phyloP scores from a whole-genome alignment of 306 rosid species.

The Acacia confusa region DNA sequence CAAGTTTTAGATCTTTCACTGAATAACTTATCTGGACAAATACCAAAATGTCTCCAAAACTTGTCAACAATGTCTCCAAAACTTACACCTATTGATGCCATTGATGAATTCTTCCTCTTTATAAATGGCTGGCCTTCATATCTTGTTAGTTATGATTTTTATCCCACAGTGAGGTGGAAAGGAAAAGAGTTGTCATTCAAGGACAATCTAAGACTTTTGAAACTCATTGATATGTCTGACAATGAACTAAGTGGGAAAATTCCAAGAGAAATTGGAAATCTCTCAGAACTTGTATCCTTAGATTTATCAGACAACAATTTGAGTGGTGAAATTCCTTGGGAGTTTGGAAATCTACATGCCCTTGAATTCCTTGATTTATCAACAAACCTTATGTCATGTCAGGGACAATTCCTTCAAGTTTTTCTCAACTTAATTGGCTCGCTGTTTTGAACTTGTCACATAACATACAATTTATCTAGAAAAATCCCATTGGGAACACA shows the following conservation, averaged over 20 bases:
- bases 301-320: not conserved
- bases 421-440: conserved; percentile 4
- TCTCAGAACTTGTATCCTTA: not conserved
- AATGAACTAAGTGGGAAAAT: not conserved
- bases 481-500: conserved; percentile 19
- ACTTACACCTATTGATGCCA: too few relatives aligned
- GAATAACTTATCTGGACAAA: not conserved
- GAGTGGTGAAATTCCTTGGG: not conserved
- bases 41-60: not conserved
- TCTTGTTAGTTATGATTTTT: accelerated
- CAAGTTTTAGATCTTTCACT: not conserved
- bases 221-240: not conserved
- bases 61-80: not conserved
- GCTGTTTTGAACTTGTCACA: not conserved
- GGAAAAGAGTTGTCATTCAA: not conserved
- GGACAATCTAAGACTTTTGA: not conserved
- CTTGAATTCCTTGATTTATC: conserved; percentile 14
- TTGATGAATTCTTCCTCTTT: not conserved
- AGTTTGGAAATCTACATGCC: not conserved
- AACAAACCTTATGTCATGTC: not conserved
- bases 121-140: not conserved
- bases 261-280: conserved; percentile 7
- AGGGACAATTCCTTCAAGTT: not conserved
- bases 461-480: not conserved
- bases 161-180: not conserved